Percentiles rank a stretch among this genome's conserved stretches.
Conservation (phyloP, 352 stramenopile species). For the Elongisporangium undulatum region DNA sequence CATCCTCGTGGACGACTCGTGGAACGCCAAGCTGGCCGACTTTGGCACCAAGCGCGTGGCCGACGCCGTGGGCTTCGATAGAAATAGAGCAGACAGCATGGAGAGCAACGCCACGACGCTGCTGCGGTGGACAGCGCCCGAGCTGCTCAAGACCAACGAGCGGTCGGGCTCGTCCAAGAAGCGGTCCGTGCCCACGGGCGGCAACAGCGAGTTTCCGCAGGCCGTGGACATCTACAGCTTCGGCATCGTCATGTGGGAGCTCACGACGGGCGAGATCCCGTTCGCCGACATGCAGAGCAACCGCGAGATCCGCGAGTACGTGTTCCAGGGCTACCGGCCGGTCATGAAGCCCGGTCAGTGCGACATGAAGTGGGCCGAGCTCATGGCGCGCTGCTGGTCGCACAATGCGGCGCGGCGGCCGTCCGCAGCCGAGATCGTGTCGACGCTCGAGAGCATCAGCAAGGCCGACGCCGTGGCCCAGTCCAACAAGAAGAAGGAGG, state of each 20-base stretch:
- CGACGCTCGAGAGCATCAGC: conserved; percentile 72
- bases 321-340: conserved; percentile 68
- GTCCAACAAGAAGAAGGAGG: conserved; percentile 56
- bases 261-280: conserved; percentile 77
- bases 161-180: conserved; percentile 29
- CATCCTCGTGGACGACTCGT: conserved; percentile 87
- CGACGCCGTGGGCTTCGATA: conserved; percentile 73
- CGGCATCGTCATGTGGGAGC: conserved; percentile 86
- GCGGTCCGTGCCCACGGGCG: neutral
- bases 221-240: conserved; percentile 88
- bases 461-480: conserved; percentile 63
- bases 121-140: conserved; percentile 72
- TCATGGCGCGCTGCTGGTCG: conserved; percentile 84
- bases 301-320: conserved; percentile 68
- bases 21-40: conserved; percentile 87
- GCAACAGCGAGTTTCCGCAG: conserved; percentile 36
- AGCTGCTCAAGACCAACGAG: conserved; percentile 76
- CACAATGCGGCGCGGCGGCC: conserved; percentile 66
- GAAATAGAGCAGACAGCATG: conserved; percentile 51
- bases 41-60: conserved; percentile 80
- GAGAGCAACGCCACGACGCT: conserved; percentile 42
- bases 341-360: conserved; percentile 72
- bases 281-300: conserved; percentile 67
- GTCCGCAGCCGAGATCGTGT: conserved; percentile 78
- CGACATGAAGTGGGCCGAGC: conserved; percentile 81